Evolutionary conservation across 2,329 filamentous ascomycete species (phyloP).

Genomic region (Aspergillus nomiae): DNA sequence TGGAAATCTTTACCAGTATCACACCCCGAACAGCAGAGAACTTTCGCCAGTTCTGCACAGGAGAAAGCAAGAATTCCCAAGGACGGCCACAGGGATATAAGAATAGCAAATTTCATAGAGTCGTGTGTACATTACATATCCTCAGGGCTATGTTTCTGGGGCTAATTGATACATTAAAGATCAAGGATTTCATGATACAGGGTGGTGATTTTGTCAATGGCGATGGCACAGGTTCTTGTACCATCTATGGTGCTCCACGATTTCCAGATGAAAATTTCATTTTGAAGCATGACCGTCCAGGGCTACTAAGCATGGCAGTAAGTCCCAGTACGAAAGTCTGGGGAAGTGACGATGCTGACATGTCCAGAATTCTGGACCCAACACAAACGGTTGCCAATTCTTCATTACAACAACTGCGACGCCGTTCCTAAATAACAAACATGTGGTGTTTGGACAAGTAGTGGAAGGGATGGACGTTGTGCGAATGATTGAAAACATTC

Average conservation of each 20-base stretch:
- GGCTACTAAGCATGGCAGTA: conserved; percentile 91
- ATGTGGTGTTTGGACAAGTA: conserved; percentile 93
- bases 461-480: conserved; percentile 89
- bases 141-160: not conserved
- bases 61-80: conserved; percentile 77
- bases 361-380: conserved; percentile 77
- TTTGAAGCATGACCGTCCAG: conserved; percentile 75
- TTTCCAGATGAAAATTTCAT: conserved; percentile 92
- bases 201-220: conserved; percentile 94
- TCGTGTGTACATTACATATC: conserved; percentile 59
- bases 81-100: conserved; percentile 91
- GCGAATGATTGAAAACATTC: conserved; percentile 86
- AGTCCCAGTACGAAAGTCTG: conserved; percentile 36
- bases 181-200: conserved; percentile 96
- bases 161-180: conserved; percentile 53
- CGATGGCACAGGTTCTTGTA: conserved; percentile 84
- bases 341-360: conserved; percentile 7
- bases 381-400: conserved; percentile 95
- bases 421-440: conserved; percentile 86
- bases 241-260: conserved; percentile 80
- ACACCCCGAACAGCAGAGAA: conserved; percentile 92
- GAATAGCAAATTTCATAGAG: conserved; percentile 88
- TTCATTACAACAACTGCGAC: conserved; percentile 92
- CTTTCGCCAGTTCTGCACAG: conserved; percentile 95
- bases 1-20: conserved; percentile 84